Evolutionary conservation across 139 green algal genomes (phyloP), one percentile per base, ranked within the genome.

Genomic region (Helicosporidium sp.): DNA sequence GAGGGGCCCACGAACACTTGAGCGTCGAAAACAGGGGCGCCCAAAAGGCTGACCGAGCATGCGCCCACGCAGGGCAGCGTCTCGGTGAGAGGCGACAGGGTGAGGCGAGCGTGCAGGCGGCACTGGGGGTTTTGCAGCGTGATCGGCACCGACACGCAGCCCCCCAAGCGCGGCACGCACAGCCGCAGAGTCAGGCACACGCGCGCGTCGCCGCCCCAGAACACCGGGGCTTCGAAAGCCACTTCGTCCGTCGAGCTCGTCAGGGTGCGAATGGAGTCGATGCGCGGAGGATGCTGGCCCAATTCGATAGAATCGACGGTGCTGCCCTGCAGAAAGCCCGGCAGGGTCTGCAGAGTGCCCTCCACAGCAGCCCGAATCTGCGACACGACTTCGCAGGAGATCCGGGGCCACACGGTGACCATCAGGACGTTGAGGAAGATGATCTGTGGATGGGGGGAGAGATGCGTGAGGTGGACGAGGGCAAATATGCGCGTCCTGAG

Each of bases 11-110:
- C n/a, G n/a, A n/a, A n/a, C n/a, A n/a, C n/a, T n/a, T n/a, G n/a
- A n/a, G n/a, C n/a, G n/a, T n/a, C n/a, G n/a, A n/a, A n/a, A n/a
- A n/a, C n/a, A n/a, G n/a, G n/a, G n/a, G n/a, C n/a, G n/a, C n/a
- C 54, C 7, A 84, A 58, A 46, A 87, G 61, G n/a, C 35, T 68
- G 12, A 87, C 46, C 6, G 62, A 63, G 28, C 76, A 61, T 16
- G 67, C 75, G 26, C 77, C 77, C 22, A 84, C 41, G 58, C 73
- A 84, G 28, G 77, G 77, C 22, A 87, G 65, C 23, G 61, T 73
- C 48, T 87, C 78, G 20, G 83, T 66, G 52, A 87, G 61, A 15
- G 70, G 67, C 29, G 63, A 65, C 6, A 87, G 43, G 4, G 72
- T 70, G 44, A 84, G 65, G 45, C 77, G 68, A 3, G 61, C 34